Evolutionary conservation across 148 eudicot species (phyloP), one percentile per base, ranked within the genome.

Genomic region (Rhododendron williamsianum): DNA sequence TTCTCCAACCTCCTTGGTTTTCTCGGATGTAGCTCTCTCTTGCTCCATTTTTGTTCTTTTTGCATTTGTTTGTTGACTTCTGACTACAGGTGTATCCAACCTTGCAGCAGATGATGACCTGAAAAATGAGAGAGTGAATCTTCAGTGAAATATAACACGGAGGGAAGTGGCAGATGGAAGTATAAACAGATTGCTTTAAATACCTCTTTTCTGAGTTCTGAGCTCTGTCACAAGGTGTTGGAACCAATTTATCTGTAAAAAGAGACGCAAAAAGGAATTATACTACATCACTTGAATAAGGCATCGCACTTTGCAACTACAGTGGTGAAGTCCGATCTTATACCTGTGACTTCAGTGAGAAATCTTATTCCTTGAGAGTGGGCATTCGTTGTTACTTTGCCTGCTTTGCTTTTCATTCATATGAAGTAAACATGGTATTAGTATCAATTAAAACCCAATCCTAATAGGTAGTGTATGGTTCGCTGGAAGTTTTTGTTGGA

Each of bases 301-400:
- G 27, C 76, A 71, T 43, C 35, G 52, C 9, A 48, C 23, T 38
- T 48, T 46, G 45, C 36, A 79, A 19, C 35, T 52, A 21, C 84
- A 80, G 54, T 52, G 81, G 63, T 52, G 46, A 86, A 83, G 58
- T 25, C 72, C 67, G 82, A 51, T 72, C 56, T 45, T 45, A 43
- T 83, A 96, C 99, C 99, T 96, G 99, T 91, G 30, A 96, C 89
- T 89, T 96, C 91, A 81, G 92, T 92, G 52, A 96, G 96, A 86
- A 95, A 94, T 89, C 98, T 86, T 87, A 94, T 91, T 83, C 99
- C 99, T 88, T 96, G 98, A 63, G 99, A 96, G 88, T 92, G 90
- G 76, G 86, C 56, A 80, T 94, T 93, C 25, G 97, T 94, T 85
- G 99, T 96, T 78, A 95, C 96, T 79, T 91, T 87, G 83, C 89